These are phyloP conservation scores for Cyclocybe cylindracea DNA, from an alignment of 768 basidiomycete species.

Conservation along the genomic window DNA sequence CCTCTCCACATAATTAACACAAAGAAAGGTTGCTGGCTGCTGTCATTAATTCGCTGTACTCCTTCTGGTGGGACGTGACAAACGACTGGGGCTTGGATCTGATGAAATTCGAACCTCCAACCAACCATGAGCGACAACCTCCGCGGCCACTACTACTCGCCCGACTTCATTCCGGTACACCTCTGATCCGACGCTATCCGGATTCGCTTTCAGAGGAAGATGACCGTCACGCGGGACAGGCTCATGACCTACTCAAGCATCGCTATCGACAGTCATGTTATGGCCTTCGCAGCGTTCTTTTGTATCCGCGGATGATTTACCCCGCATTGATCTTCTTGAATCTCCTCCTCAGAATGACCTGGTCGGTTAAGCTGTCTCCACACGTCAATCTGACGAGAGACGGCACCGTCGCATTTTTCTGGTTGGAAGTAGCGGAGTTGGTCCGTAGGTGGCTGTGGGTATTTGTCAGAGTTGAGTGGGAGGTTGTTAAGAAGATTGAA, in stretches of 20 bases:
- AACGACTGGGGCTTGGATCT: constrained; percentile 96
- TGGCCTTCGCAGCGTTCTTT: constrained; percentile 74
- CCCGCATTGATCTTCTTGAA: constrained; percentile 82
- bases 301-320: constrained; percentile 83
- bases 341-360: constrained; percentile 86
- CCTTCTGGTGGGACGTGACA: constrained; percentile 99
- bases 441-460: constrained; percentile 97
- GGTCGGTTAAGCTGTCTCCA: constrained; percentile 88
- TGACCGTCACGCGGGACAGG: constrained; percentile 10
- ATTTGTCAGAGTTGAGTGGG: constrained; percentile 96
- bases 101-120: constrained; percentile 41
- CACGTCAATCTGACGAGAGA: constrained; percentile 82
- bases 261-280: constrained; percentile 47
- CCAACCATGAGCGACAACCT: constrained; percentile 30
- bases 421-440: constrained; percentile 89
- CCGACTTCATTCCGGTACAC: constrained; percentile 42
- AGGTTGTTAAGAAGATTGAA: constrained; percentile 64
- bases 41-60: constrained; percentile 86
- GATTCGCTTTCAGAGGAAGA: constrained; percentile 22
- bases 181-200: constrained; percentile 20
- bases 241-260: constrained; percentile 23
- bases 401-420: constrained; percentile 82
- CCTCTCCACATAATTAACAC: neutral
- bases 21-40: constrained; percentile 76
- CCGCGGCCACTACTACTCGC: constrained; percentile 47